These are phyloP conservation scores for Coemansia sp. DNA, from an alignment of 192 early-diverging fungal genomes.

Conservation along the genomic window DNA sequence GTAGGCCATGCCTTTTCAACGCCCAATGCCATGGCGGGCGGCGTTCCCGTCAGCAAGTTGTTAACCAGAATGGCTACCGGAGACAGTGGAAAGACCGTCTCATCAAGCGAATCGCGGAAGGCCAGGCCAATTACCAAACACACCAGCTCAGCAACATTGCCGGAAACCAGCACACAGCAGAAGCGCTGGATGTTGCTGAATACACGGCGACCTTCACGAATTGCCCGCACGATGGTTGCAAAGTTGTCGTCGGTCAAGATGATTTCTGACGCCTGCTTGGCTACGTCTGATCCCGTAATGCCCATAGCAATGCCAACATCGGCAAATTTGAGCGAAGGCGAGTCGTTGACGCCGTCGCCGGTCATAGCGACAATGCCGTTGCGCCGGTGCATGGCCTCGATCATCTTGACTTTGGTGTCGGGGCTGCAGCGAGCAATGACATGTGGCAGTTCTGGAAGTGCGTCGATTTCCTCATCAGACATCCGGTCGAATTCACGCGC, in stretches of 20 bases:
- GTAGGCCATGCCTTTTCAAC: constrained; percentile 62
- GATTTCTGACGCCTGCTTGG: constrained; percentile 82
- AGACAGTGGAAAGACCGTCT: constrained; percentile 72
- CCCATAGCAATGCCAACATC: constrained; percentile 79
- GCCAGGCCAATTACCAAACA: constrained; percentile 71
- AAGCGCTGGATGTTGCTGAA: constrained; percentile 77
- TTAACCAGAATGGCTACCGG: constrained; percentile 78
- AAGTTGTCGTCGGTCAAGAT: constrained; percentile 81
- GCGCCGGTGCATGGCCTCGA: constrained; percentile 82
- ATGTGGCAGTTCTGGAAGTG: constrained; percentile 73
- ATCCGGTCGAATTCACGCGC: constrained; percentile 83
- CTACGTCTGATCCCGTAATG: constrained; percentile 69
- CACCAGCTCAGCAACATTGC: constrained; percentile 74
- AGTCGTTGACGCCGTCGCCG: constrained; percentile 85
- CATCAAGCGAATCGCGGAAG: constrained; percentile 59
- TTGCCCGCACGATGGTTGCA: constrained; percentile 74
- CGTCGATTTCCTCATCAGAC: constrained; percentile 76
- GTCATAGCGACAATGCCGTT: constrained; percentile 82
- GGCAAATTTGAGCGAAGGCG: constrained; percentile 72
- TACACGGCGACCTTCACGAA: constrained; percentile 76
- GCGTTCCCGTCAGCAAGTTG: constrained; percentile 78
- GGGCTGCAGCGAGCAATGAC: constrained; percentile 93
- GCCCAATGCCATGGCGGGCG: constrained; percentile 76
- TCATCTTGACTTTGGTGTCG: constrained; percentile 97
- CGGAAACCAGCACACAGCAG: constrained; percentile 68